A percentile compares a stretch with the other conserved stretches of the same genome.
These are phyloP conservation scores for Diaporthe ilicicola DNA, from an alignment of 2,329 filamentous ascomycete genomes.

Conservation along the genomic window DNA sequence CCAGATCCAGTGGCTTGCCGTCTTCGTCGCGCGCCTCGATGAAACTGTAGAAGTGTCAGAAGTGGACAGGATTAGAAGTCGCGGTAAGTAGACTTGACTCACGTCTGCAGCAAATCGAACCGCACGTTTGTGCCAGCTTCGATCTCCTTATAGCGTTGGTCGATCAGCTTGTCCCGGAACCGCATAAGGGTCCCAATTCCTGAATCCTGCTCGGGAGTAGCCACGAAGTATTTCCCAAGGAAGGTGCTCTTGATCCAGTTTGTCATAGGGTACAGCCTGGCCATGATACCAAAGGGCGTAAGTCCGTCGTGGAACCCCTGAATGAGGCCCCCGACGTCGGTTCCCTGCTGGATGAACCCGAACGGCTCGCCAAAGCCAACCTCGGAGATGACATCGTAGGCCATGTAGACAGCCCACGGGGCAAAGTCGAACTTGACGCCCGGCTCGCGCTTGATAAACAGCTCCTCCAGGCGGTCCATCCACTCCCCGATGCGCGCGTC, in stretches of 20 bases:
- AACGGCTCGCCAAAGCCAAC: conserved; percentile 57
- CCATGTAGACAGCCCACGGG: conserved; percentile 63
- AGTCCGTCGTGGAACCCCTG: conserved; percentile 63
- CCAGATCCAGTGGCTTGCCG: conserved; percentile 54
- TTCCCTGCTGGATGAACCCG: conserved; percentile 61
- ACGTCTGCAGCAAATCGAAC: conserved; percentile 62
- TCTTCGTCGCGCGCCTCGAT: conserved; percentile 54
- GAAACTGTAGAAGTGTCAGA: conserved; percentile 34
- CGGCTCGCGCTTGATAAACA: conserved; percentile 50
- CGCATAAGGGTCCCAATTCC: conserved; percentile 66
- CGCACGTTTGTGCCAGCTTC: conserved; percentile 51
- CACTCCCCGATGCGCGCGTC: conserved; percentile 60
- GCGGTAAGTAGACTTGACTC: background rate
- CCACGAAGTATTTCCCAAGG: conserved; percentile 60
- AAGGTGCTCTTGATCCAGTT: conserved; percentile 63
- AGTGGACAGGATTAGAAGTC: fast-evolving
- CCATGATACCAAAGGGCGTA: conserved; percentile 59
- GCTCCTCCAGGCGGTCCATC: conserved; percentile 54
- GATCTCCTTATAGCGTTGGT: conserved; percentile 56
- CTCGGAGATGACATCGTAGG: conserved; percentile 66
- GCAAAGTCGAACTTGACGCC: conserved; percentile 61
- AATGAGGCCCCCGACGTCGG: conserved; percentile 62
- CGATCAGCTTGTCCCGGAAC: conserved; percentile 63
- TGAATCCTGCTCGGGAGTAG: conserved; percentile 59
- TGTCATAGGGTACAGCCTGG: conserved; percentile 61